Evolutionary conservation across 768 basidiomycete species (phyloP), one percentile per base, ranked within the genome.

Genomic region (Suillus subluteus): DNA sequence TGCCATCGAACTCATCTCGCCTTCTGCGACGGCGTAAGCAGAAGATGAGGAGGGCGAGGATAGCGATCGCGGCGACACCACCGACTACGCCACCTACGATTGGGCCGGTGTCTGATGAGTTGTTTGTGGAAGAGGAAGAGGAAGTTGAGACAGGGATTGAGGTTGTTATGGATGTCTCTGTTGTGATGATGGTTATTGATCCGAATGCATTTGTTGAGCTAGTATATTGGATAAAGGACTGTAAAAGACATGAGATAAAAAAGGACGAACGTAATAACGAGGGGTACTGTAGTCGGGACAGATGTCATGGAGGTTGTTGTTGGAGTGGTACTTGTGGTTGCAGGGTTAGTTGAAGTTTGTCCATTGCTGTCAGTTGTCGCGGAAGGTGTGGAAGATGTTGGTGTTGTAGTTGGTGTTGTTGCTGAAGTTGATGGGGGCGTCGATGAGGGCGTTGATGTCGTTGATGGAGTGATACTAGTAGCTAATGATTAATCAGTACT

Each of bases 41-140:
- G 63, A 78, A 73, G 61, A 79, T 12, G 18, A 80, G 40, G 65
- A 79, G 30, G 3, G 68, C 68, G 23, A 82, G 0, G 12, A 77
- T 2, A 16, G 67, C 43, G 26, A 84, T 44, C 3, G 72, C 67
- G 1, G 68, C 76, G 4, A 81, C 64, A 2, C 85, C 86, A 65
- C 85, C 85, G n/a, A 86, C 82, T 3, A 82, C 81, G 21, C 83
- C 83, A 12, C 86, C 86, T 5, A 86, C 81, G 64, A 87, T 86
- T 4, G 84, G 76, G 37, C 79, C 83, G 4, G 74, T 70, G 40
- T 21, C 70, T 37, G 58, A 44, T 1, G 58, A 38, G 26, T 66
- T 26, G 35, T 23, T 69, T 23, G 44, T 5, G 18, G 41, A 4
- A 21, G 43, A 6, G 1, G 30, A 37, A 43, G 44, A 44, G 38